A percentile compares a stretch with the other conserved stretches of the same genome.
These are phyloP conservation scores for Pseudozyma hubeiensis DNA, from an alignment of 1,284 basidiomycete species.

Conservation along the genomic window DNA sequence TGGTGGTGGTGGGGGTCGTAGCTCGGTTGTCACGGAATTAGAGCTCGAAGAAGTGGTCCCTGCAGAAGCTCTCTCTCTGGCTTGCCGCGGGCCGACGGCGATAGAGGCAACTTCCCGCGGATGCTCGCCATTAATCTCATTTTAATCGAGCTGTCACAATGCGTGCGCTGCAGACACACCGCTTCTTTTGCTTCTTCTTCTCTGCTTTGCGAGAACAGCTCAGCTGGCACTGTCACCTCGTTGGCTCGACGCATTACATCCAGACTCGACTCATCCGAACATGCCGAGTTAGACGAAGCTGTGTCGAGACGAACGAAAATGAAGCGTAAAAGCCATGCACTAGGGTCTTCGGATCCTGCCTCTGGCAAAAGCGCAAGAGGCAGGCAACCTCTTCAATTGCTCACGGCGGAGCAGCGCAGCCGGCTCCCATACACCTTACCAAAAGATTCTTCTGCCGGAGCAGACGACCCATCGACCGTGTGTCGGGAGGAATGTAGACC, in stretches of 20 bases:
- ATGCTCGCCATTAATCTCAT: background rate
- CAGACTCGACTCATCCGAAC: background rate
- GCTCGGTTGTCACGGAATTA: conserved; percentile 10
- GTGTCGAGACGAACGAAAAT: background rate
- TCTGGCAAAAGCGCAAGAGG: background rate
- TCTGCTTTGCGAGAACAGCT: background rate
- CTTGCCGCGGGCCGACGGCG: conserved; percentile 1
- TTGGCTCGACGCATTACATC: background rate
- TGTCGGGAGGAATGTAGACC: background rate
- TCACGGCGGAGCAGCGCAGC: background rate
- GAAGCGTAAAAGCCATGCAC: background rate
- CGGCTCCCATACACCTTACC: background rate
- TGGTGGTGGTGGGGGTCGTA: background rate
- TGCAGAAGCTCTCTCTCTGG: background rate
- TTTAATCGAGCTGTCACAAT: conserved; percentile 1
- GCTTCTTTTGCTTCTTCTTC: background rate
- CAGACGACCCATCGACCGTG: background rate
- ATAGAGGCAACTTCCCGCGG: background rate
- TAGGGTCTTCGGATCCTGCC: background rate
- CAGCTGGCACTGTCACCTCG: background rate
- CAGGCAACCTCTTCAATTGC: background rate
- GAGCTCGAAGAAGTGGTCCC: background rate
- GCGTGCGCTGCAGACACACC: background rate
- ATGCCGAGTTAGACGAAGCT: background rate
- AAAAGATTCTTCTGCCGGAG: background rate